Conservation (phyloP, 805 yeast genomes). For the Cyberlindnera maclurae region DNA sequence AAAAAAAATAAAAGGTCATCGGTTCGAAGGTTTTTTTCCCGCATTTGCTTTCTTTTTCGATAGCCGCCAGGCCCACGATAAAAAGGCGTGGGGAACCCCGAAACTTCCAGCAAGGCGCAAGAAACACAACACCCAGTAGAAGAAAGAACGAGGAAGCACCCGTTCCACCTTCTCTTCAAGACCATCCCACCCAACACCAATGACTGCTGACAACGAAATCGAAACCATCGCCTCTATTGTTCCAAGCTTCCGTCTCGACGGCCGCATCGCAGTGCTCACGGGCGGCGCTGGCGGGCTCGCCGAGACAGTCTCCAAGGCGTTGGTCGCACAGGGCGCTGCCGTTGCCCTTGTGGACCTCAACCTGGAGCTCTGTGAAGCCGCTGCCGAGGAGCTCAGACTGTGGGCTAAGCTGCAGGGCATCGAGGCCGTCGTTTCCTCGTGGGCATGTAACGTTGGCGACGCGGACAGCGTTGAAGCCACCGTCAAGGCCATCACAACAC, state of each 20-base stretch:
- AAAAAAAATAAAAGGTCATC: not conserved
- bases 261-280: conserved; percentile 64
- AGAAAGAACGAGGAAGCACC: no score
- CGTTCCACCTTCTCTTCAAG: no score
- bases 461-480: conserved; percentile 49
- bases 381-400: conserved; percentile 38
- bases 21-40: no score
- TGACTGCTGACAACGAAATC: conserved; percentile 15
- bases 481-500: conserved; percentile 45
- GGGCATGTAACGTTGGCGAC: conserved; percentile 71
- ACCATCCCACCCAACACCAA: no score
- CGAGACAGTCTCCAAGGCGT: conserved; percentile 54
- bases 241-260: conserved; percentile 62
- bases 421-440: conserved; percentile 41
- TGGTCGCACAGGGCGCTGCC: conserved; percentile 71
- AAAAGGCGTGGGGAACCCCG: not conserved
- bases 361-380: conserved; percentile 50
- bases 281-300: conserved; percentile 83
- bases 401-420: conserved; percentile 38
- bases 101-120: not conserved
- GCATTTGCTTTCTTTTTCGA: not conserved
- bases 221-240: conserved; percentile 25
- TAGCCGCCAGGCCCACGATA: not conserved
- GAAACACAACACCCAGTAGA: not conserved
- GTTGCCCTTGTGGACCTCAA: conserved; percentile 68